Evolutionary conservation across 306 rosid genomes (phyloP).

Genomic region (Myrica gale): DNA sequence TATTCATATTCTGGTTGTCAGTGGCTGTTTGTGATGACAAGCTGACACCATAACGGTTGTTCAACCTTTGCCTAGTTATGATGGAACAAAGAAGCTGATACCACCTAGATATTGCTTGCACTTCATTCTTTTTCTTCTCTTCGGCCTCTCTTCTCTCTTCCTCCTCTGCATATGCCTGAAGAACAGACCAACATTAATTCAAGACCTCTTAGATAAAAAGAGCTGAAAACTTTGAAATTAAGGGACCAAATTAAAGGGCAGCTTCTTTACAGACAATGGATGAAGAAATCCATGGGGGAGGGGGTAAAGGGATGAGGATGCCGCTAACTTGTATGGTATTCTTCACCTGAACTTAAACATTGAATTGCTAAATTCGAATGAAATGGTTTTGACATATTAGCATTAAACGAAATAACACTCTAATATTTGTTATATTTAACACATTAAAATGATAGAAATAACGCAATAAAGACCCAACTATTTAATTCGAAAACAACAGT

Average conservation of each 20-base stretch:
- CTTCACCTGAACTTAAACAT: too few relatives aligned
- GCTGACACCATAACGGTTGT: constrained; percentile 52
- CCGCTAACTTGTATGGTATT: too few relatives aligned
- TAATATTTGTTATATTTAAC: too few relatives aligned
- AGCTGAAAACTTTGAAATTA: neutral
- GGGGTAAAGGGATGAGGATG: too few relatives aligned
- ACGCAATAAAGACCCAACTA: too few relatives aligned
- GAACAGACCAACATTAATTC: constrained; percentile 3
- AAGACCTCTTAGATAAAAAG: neutral
- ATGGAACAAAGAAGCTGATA: constrained; percentile 90
- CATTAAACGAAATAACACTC: too few relatives aligned
- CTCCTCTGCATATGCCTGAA: constrained; percentile 77
- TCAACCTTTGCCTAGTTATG: constrained; percentile 79
- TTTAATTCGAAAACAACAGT: too few relatives aligned
- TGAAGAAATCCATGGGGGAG: neutral
- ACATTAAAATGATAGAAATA: neutral
- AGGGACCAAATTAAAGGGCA: neutral
- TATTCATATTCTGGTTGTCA: constrained; percentile 22
- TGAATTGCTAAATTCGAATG: too few relatives aligned
- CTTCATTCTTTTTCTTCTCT: constrained; percentile 72
- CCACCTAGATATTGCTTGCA: constrained; percentile 71
- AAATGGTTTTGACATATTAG: too few relatives aligned
- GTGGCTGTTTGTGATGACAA: constrained; percentile 35
- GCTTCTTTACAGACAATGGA: neutral
- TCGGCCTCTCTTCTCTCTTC: constrained; percentile 61